These are phyloP conservation scores for Fraxinus sp. DNA, from an alignment of 305 asterid genomes.

Conservation along the genomic window DNA sequence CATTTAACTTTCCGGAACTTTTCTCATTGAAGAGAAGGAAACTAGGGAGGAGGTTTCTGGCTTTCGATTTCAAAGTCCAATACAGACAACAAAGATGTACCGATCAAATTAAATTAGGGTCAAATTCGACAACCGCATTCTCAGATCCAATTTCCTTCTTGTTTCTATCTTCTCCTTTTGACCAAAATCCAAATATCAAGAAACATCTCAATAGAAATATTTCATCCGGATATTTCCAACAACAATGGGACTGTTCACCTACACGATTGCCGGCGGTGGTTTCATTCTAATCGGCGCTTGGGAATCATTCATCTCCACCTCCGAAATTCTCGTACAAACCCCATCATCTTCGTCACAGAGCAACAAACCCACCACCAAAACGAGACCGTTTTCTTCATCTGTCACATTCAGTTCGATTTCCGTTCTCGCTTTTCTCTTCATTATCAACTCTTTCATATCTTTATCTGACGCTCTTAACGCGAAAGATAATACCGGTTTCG, in stretches of 20 bases:
- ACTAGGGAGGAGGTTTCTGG: background rate
- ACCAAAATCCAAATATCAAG: background rate
- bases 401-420: conserved; percentile 53
- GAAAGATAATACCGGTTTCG: conserved; percentile 59
- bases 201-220: background rate
- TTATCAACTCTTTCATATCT: conserved; percentile 62
- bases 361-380: conserved; percentile 11
- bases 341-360: conserved; percentile 27
- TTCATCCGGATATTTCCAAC: background rate
- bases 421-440: conserved; percentile 49
- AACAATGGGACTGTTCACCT: conserved; percentile 74
- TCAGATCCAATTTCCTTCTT: background rate
- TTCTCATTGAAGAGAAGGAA: background rate
- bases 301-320: conserved; percentile 56
- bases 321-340: conserved; percentile 26
- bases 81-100: background rate
- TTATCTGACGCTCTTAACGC: conserved; percentile 57
- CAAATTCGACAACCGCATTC: background rate
- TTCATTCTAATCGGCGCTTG: conserved; percentile 71
- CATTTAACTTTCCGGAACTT: no score
- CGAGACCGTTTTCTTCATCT: conserved; percentile 38
- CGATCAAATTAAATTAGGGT: background rate
- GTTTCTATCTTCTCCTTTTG: background rate
- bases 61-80: background rate
- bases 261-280: conserved; percentile 73